A percentile compares a stretch with the other conserved stretches of the same genome.
Conservation (phyloP, 805 yeast genomes). For the Yarrowia porcina region DNA sequence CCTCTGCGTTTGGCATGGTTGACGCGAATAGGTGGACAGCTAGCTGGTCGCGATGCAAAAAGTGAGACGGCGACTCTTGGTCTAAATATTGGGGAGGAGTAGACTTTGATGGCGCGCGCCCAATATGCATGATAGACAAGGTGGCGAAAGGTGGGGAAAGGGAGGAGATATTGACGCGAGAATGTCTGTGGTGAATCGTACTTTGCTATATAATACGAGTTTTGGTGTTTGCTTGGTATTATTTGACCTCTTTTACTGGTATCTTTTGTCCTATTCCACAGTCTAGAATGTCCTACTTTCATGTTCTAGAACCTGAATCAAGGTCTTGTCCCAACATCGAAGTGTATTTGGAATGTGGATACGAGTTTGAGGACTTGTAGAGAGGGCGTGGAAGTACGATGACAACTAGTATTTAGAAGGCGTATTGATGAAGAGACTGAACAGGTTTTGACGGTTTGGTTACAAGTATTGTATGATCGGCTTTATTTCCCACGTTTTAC, state of each 20-base stretch:
- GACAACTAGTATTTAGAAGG: too few species aligned
- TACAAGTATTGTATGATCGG: too few species aligned
- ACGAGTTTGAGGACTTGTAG: background rate
- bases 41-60: background rate
- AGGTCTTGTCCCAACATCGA: background rate
- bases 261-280: background rate
- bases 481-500: too few species aligned
- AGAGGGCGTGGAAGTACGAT: too few species aligned
- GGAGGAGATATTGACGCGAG: too few species aligned
- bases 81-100: background rate
- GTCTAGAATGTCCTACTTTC: background rate
- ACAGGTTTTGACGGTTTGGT: too few species aligned
- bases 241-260: background rate
- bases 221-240: too few species aligned
- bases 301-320: background rate
- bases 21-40: background rate
- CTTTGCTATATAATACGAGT: too few species aligned
- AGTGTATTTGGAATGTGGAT: background rate
- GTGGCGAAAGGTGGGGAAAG: background rate
- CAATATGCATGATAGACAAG: background rate
- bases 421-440: too few species aligned
- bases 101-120: slow-evolving; percentile 10
- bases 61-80: background rate
- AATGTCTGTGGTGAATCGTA: too few species aligned
- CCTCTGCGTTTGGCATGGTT: slow-evolving; percentile 15